Conservation (phyloP, 2,329 filamentous ascomycete species). For the Ilyonectria sp. region DNA sequence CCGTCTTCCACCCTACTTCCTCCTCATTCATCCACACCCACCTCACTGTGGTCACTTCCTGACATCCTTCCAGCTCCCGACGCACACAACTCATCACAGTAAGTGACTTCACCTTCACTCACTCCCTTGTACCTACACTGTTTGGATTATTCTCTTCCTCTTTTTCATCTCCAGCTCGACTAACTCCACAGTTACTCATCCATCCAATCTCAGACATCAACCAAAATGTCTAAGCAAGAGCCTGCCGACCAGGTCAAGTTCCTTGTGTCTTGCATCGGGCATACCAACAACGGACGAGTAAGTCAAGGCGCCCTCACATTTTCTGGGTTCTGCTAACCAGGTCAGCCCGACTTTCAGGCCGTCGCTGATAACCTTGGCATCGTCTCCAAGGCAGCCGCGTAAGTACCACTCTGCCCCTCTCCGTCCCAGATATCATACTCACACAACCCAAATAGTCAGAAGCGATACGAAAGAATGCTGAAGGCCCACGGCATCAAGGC, state of each 20-base stretch:
- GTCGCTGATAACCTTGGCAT: slow-evolving; percentile 77
- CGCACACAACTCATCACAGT: not conserved
- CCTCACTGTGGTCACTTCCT: slow-evolving; percentile 5
- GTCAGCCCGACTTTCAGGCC: slow-evolving; percentile 74
- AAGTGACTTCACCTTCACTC: not conserved
- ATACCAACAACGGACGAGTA: slow-evolving; percentile 74
- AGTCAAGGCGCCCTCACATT: slow-evolving; percentile 30
- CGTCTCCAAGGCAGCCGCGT: slow-evolving; percentile 78
- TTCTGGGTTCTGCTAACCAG: slow-evolving; percentile 9
- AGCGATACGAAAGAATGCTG: slow-evolving; percentile 78
- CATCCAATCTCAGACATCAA: slow-evolving; percentile 36
- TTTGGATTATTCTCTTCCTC: not conserved
- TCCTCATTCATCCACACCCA: slow-evolving; percentile 8
- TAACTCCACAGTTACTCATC: not conserved
- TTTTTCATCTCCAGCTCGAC: not conserved
- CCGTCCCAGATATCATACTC: not conserved
- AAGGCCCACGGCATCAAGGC: slow-evolving; percentile 68
- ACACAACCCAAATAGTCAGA: slow-evolving; percentile 64
- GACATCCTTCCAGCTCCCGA: slow-evolving; percentile 10
- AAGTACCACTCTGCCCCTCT: slow-evolving; percentile 56
- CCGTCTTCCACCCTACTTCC: not conserved
- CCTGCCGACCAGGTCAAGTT: slow-evolving; percentile 74
- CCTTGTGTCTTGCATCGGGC: slow-evolving; percentile 75
- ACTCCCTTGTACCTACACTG: not conserved
- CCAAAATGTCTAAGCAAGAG: slow-evolving; percentile 66